phyloP scores from a whole-genome alignment of 371 early-diverging fungal genomes.

The Chytridium lagenaria region DNA sequence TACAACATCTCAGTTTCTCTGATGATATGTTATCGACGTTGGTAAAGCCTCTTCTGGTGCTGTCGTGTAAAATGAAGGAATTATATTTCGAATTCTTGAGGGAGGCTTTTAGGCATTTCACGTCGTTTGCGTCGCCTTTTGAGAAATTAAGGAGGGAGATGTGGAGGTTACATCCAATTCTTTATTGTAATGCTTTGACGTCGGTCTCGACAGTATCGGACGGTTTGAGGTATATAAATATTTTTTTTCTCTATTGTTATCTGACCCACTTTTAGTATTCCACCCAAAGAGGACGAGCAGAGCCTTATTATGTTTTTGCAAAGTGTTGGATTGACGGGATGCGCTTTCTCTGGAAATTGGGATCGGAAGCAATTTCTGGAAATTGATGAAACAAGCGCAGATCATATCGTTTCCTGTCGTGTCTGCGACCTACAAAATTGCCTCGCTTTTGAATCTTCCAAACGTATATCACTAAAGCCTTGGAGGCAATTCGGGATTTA shows the following conservation, averaged over 20 bases:
- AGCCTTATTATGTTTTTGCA: not conserved
- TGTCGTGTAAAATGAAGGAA: not conserved
- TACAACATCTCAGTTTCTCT: too few species aligned
- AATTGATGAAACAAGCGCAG: not conserved
- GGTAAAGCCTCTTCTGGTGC: too few species aligned
- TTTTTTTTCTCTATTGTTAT: not conserved
- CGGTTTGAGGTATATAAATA: not conserved
- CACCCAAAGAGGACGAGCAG: not conserved
- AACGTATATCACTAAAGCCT: not conserved
- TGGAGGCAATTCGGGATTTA: not conserved
- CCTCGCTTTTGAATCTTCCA: not conserved
- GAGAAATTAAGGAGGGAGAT: not conserved
- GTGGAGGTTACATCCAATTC: not conserved
- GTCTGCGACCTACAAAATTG: not conserved
- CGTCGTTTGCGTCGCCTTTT: not conserved
- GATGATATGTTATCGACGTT: too few species aligned
- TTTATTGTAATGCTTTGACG: not conserved
- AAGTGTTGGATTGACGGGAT: not conserved
- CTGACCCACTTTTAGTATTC: not conserved
- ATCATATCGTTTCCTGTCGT: not conserved
- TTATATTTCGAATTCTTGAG: not conserved
- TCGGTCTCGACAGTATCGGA: not conserved
- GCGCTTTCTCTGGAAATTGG: not conserved
- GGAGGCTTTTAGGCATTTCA: not conserved
- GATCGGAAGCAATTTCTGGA: not conserved